Conservation (phyloP, 257 asterid genomes). For the Datura wrightii region DNA sequence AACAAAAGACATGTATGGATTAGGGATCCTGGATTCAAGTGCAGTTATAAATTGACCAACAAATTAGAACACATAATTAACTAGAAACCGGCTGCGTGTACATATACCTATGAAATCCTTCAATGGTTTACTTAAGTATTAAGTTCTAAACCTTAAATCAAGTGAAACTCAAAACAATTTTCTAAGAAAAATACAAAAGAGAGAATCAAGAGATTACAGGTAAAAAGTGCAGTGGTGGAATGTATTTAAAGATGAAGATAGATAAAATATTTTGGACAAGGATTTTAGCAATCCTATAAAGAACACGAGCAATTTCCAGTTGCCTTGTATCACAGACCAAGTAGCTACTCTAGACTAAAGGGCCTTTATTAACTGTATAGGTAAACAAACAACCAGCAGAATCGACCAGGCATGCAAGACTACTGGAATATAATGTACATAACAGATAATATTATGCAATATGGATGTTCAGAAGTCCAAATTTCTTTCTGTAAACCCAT, state of each 20-base stretch:
- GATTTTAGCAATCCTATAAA: not conserved
- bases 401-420: not conserved
- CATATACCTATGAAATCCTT: not conserved
- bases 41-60: conserved; percentile 8
- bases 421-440: not conserved
- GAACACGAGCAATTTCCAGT: not conserved
- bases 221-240: not conserved
- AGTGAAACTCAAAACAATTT: not conserved
- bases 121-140: not conserved
- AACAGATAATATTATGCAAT: not conserved
- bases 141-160: not conserved
- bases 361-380: not conserved
- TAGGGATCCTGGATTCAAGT: not conserved
- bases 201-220: not conserved
- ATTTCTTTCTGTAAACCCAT: not conserved
- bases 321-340: not conserved
- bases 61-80: not conserved
- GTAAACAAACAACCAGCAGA: conserved; percentile 2
- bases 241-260: not conserved
- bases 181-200: not conserved
- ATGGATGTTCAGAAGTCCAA: not conserved
- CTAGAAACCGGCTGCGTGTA: not conserved
- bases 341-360: conserved; percentile 7
- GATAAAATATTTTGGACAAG: not conserved
- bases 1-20: not conserved